phyloP scores from a whole-genome alignment of 148 eudicot genomes.

The Chenopodium berlandieri region DNA sequence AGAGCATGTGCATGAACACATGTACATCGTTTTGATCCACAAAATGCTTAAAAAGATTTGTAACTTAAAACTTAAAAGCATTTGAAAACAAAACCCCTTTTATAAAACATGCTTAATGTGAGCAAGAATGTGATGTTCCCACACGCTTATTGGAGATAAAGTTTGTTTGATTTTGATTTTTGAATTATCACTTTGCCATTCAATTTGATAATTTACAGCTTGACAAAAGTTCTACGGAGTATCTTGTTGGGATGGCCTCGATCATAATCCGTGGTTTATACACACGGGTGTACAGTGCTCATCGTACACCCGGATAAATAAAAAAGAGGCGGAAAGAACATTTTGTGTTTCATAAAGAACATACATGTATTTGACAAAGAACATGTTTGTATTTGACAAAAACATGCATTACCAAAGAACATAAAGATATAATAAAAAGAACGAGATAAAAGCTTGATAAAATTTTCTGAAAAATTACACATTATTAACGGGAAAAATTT shows the following conservation, averaged over 20 bases:
- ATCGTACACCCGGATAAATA: too few species aligned
- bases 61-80: neutral
- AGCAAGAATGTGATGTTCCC: neutral
- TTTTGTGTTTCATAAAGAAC: too few species aligned
- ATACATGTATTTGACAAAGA: too few species aligned
- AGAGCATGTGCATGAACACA: neutral
- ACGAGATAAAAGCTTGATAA: too few species aligned
- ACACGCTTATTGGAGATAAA: neutral
- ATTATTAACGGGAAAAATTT: too few species aligned
- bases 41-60: neutral
- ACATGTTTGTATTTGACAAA: too few species aligned
- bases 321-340: too few species aligned
- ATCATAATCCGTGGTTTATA: too few species aligned
- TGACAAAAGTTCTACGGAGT: neutral
- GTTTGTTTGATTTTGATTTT: neutral
- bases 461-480: too few species aligned
- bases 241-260: neutral
- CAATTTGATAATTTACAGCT: neutral
- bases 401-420: too few species aligned
- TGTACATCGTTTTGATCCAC: neutral
- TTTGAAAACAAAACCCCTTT: neutral
- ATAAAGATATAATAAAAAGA: too few species aligned
- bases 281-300: too few species aligned
- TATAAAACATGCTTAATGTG: slow-evolving; percentile 1
- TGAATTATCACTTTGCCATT: neutral